Evolutionary conservation across 768 basidiomycete species (phyloP).

Genomic region (Mrakia hoshinonis): DNA sequence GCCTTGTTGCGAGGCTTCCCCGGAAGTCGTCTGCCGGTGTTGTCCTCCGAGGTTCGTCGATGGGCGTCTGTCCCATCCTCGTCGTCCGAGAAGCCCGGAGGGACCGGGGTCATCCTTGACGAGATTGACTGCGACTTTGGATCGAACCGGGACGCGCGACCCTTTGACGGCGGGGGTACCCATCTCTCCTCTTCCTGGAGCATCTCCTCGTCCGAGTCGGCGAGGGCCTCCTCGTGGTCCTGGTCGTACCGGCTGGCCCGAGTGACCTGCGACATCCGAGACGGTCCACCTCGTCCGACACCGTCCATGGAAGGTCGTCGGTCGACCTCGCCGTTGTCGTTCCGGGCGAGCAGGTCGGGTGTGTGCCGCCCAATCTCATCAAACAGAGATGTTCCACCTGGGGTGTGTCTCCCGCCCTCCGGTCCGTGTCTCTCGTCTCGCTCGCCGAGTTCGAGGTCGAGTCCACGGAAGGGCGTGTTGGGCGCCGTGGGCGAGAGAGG

Average conservation of each 20-base stretch:
- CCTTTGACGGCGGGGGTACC: slow-evolving; percentile 18
- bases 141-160: slow-evolving; percentile 25
- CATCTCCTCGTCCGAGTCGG: slow-evolving; percentile 7
- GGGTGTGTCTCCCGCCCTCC: background rate
- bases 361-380: slow-evolving; percentile 28
- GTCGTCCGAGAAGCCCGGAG: background rate
- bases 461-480: background rate
- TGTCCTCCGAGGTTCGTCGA: slow-evolving; percentile 1
- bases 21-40: slow-evolving; percentile 6
- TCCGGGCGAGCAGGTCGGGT: slow-evolving; percentile 5
- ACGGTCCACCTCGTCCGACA: background rate
- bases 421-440: background rate
- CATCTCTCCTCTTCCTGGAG: slow-evolving; percentile 19
- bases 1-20: background rate
- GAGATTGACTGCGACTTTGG: slow-evolving; percentile 19
- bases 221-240: background rate
- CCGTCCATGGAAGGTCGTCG: background rate
- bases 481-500: slow-evolving; percentile 1
- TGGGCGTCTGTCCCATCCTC: background rate
- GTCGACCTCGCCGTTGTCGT: background rate
- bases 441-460: background rate
- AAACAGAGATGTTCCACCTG: slow-evolving; percentile 6
- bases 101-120: background rate
- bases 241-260: background rate
- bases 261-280: background rate